Evolutionary conservation across 1,284 basidiomycete species (phyloP).

Genomic region (Cutaneotrichosporon mucoides): DNA sequence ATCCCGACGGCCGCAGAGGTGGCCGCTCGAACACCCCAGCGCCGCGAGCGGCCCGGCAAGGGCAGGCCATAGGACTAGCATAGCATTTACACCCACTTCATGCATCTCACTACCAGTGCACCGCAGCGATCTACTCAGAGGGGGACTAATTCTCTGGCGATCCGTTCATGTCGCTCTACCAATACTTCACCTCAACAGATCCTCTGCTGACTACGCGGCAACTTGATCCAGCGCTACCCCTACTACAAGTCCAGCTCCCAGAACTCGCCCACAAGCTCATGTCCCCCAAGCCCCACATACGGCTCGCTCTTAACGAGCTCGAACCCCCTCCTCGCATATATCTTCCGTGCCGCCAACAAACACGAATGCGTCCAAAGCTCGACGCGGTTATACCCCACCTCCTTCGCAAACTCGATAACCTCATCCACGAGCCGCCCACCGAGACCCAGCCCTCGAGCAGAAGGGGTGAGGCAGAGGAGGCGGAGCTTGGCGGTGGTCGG

Average conservation of each 20-base stretch:
- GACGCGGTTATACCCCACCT: constrained; percentile 7
- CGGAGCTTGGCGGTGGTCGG: constrained; percentile 10
- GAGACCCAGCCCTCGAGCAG: constrained; percentile 11
- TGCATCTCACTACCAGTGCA: too few species aligned
- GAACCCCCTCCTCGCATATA: constrained; percentile 17
- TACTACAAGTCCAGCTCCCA: constrained; percentile 5
- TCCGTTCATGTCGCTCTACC: too few species aligned
- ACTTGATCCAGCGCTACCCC: background rate
- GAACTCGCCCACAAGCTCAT: constrained; percentile 9
- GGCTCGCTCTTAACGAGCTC: background rate
- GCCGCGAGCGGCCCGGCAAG: too few species aligned
- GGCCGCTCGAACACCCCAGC: too few species aligned
- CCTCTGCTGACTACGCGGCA: too few species aligned
- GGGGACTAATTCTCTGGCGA: too few species aligned
- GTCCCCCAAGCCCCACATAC: background rate
- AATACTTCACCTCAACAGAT: too few species aligned
- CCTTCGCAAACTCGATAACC: constrained; percentile 7
- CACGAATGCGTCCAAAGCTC: constrained; percentile 17
- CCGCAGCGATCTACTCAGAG: too few species aligned
- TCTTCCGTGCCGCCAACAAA: constrained; percentile 9
- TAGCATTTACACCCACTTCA: too few species aligned
- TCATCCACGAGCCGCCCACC: constrained; percentile 12
- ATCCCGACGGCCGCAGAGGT: too few species aligned
- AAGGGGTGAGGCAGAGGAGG: constrained; percentile 5
- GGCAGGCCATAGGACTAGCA: too few species aligned